These are phyloP conservation scores for Lactifluus hygrophoroides DNA, from an alignment of 768 basidiomycete genomes.

Conservation along the genomic window DNA sequence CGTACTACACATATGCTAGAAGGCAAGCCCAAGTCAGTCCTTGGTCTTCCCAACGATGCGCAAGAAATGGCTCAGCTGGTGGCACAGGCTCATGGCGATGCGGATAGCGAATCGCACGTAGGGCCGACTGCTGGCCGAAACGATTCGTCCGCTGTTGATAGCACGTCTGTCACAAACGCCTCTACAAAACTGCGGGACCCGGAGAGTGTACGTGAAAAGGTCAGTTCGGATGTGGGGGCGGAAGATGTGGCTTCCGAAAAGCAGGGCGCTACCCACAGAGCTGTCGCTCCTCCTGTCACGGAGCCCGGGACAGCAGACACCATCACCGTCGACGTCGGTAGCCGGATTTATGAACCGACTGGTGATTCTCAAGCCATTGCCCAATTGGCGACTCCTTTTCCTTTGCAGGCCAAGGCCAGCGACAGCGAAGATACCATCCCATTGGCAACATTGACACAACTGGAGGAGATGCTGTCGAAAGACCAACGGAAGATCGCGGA, in stretches of 20 bases:
- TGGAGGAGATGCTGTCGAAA: constrained; percentile 5
- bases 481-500: not conserved
- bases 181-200: not conserved
- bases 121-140: not conserved
- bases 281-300: not conserved
- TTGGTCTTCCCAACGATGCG: constrained; percentile 23
- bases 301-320: not conserved
- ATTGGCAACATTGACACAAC: not conserved
- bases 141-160: not conserved
- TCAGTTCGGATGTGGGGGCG: not conserved
- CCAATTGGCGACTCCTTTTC: not conserved
- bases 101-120: not conserved
- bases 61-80: constrained; percentile 1
- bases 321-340: not conserved
- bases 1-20: constrained; percentile 30
- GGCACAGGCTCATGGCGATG: not conserved
- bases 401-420: not conserved
- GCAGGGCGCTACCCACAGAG: not conserved
- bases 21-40: constrained; percentile 37
- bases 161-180: not conserved
- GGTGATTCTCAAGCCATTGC: not conserved
- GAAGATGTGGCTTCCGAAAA: not conserved
- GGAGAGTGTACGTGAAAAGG: not conserved
- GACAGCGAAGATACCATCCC: not conserved
- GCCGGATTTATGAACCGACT: not conserved